These are phyloP conservation scores for Dictyophora rubrovolvata DNA, from an alignment of 768 basidiomycete species.

Conservation along the genomic window DNA sequence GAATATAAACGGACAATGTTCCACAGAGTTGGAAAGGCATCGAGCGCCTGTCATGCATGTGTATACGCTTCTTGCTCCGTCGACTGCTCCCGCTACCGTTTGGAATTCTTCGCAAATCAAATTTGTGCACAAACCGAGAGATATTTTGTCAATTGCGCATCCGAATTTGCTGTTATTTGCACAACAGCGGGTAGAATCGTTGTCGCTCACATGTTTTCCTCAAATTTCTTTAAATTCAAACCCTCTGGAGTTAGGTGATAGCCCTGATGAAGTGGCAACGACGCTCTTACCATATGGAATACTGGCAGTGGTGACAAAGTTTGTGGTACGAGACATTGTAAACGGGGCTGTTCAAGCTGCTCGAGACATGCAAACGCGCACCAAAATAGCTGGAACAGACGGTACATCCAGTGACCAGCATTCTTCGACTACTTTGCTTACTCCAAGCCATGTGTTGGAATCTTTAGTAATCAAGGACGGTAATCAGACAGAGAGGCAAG, in stretches of 20 bases:
- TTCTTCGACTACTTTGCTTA: slow-evolving; percentile 20
- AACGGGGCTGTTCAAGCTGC: slow-evolving; percentile 24
- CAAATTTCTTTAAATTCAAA: not conserved
- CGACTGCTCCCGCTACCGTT: not conserved
- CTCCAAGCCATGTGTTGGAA: slow-evolving; percentile 31
- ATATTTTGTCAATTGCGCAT: slow-evolving; percentile 20
- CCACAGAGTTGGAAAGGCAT: slow-evolving; percentile 3
- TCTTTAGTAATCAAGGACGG: slow-evolving; percentile 17
- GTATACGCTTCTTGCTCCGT: slow-evolving; percentile 1
- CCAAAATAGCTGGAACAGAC: slow-evolving; percentile 13
- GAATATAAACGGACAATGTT: slow-evolving; percentile 1
- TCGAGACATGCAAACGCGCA: slow-evolving; percentile 22
- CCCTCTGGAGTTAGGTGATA: slow-evolving; percentile 9
- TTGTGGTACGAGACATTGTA: slow-evolving; percentile 25
- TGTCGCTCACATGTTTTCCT: not conserved
- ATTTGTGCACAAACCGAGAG: slow-evolving; percentile 2
- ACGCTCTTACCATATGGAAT: slow-evolving; percentile 28
- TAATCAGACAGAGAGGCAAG: not conserved
- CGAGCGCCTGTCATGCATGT: slow-evolving; percentile 6
- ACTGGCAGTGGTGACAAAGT: slow-evolving; percentile 24
- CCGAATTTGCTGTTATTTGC: slow-evolving; percentile 19
- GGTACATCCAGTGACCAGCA: slow-evolving; percentile 19
- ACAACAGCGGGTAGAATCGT: slow-evolving; percentile 6
- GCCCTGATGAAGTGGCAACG: slow-evolving; percentile 13
- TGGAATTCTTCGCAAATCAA: not conserved